Evolutionary conservation across 164 flowering plant species (phyloP).

Genomic region (Berberis thunbergii): DNA sequence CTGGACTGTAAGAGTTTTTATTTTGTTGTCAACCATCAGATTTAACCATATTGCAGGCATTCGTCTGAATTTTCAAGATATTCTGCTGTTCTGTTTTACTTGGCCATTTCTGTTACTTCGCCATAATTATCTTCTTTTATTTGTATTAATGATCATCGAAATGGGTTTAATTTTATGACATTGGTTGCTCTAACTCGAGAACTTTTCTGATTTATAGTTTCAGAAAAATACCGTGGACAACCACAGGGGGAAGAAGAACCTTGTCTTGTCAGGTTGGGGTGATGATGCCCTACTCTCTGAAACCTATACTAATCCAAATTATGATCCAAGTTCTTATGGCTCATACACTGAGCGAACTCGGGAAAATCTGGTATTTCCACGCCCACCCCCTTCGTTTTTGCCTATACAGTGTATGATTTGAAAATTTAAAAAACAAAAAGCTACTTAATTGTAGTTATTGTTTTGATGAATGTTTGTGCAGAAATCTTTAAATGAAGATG

Average conservation of each 20-base stretch:
- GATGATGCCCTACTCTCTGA: slow-evolving; percentile 71
- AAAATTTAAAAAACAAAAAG: no score
- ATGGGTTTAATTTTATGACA: no score
- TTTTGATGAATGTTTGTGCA: slow-evolving; percentile 17
- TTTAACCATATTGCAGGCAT: no score
- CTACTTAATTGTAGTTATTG: no score
- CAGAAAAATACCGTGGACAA: slow-evolving; percentile 44
- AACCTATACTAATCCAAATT: slow-evolving; percentile 52
- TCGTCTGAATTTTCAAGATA: no score
- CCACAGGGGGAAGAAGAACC: slow-evolving; percentile 73
- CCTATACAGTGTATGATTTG: no score
- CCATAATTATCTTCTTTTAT: not conserved
- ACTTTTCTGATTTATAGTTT: slow-evolving; percentile 16
- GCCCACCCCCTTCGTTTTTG: not conserved
- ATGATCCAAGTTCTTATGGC: slow-evolving; percentile 39
- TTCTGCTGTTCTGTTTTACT: no score
- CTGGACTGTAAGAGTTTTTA: no score
- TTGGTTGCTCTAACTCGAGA: not conserved
- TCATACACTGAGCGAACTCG: slow-evolving; percentile 69
- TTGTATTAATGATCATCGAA: not conserved
- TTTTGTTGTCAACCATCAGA: no score
- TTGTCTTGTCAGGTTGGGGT: slow-evolving; percentile 77
- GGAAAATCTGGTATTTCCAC: slow-evolving; percentile 57
- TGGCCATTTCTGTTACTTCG: no score
- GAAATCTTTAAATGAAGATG: slow-evolving; percentile 82